Base-by-base conservation (phyloP, 352 stramenopile genomes). In the Blastocystis sp. region DNA sequence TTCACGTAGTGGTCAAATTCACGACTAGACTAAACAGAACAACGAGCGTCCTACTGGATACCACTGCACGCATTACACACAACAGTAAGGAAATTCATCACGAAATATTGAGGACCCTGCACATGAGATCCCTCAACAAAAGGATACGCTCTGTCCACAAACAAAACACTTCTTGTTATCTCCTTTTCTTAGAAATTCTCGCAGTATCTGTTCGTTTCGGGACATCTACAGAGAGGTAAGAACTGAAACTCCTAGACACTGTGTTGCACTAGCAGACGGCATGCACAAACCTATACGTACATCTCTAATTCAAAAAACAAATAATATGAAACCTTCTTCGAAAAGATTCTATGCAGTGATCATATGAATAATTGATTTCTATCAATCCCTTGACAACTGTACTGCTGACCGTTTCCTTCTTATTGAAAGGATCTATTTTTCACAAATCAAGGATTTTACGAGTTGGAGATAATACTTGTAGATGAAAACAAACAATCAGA, bases 101-200 rank as follows among this genome's bases (percentile, higher is more conserved):
- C 78, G 70, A 89, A 78, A 66, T 89, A 89, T 54, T 89, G 78
- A 30, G 78, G 78, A 64, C 78, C 78, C 78, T 85, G 68, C 0
- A 26, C n/a, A 13, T 68, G 18, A 85, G 20, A 5, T 26, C 26
- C 54, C 2, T 18, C 13, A 13, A 13, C 3, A 37, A 50, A 13
- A 59, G 50, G 13, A 50, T 65, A 85, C 73, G 47, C 76, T 89
- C 66, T 89, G 78, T 30, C 53, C 63, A 56, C 78, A 89, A 18
- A 89, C 66, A 30, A 89, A 89, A 47, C 78, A 89, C 34, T 89
- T 89, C 78, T 89, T 89, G n/a, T 89, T 89, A 30, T 76, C 78
- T 62, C 78, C 78, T 43, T 89, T 89, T n/a, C 76, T 89, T 30
- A 79, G 62, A 50, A 89, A 89, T 11, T 89, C 78, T 89, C 55